Conservation (phyloP, 257 asterid genomes). For the Solanum virginianum region DNA sequence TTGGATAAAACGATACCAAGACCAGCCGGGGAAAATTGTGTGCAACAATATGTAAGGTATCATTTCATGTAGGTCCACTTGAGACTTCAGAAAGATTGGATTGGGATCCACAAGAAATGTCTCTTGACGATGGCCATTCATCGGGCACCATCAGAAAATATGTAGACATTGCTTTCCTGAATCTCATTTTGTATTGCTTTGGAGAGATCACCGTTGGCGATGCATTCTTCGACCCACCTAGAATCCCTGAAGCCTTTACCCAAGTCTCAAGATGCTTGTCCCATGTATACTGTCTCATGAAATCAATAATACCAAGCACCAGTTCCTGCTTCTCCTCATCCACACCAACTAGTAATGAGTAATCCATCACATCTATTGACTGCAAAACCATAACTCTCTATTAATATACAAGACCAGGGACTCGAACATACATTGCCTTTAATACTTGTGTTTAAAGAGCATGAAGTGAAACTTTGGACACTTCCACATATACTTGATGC, state of each 20-base stretch:
- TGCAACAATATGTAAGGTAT: background rate
- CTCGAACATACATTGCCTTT: background rate
- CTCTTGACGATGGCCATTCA: constrained; percentile 70
- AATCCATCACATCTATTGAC: constrained; percentile 92
- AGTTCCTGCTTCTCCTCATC: constrained; percentile 90
- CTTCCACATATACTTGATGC: background rate
- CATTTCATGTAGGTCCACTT: background rate
- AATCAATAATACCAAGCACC: constrained; percentile 90
- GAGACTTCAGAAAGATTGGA: constrained; percentile 34
- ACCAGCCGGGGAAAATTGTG: background rate
- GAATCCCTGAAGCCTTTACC: constrained; percentile 92
- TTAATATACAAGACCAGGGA: background rate
- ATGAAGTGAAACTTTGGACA: background rate
- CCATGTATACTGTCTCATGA: constrained; percentile 98
- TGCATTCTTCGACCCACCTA: constrained; percentile 79
- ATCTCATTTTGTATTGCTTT: constrained; percentile 84
- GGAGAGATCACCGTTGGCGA: constrained; percentile 94
- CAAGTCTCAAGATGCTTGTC: constrained; percentile 96
- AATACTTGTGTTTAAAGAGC: background rate
- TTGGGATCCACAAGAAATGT: constrained; percentile 43
- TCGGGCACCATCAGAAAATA: constrained; percentile 93
- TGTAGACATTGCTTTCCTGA: constrained; percentile 90
- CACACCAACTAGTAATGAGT: constrained; percentile 82
- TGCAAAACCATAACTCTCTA: constrained; percentile 15
- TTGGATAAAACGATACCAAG: background rate